These are phyloP conservation scores for Cladosporium sphaerospermum DNA, from an alignment of 2,329 filamentous ascomycete species.

Conservation along the genomic window DNA sequence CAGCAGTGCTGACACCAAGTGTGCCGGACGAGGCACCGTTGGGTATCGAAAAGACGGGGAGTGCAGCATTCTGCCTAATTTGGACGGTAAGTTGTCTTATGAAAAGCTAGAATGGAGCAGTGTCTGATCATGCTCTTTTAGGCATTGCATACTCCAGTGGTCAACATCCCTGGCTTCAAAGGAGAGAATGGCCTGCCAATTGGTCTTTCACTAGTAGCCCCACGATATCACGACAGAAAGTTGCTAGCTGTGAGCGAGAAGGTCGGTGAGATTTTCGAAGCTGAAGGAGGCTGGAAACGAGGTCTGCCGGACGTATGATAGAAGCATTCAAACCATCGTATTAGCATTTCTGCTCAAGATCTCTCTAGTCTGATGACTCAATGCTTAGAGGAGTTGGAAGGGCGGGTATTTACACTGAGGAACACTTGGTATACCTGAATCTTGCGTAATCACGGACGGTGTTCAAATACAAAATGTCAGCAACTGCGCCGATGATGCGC, in stretches of 20 bases:
- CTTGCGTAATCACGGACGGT: too few species aligned
- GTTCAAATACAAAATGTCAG: too few species aligned
- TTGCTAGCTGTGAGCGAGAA: conserved; percentile 38
- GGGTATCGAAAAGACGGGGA: conserved; percentile 50
- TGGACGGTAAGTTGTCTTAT: conserved; percentile 32
- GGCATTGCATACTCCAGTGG: conserved; percentile 53
- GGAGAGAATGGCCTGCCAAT: conserved; percentile 54
- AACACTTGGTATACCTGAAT: too few species aligned
- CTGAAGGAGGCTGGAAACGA: conserved; percentile 30
- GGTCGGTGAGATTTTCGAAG: conserved; percentile 37
- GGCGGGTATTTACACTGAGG: too few species aligned
- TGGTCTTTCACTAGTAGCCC: conserved; percentile 49
- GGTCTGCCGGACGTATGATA: too few species aligned
- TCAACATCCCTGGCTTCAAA: conserved; percentile 59
- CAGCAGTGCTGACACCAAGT: conserved; percentile 53
- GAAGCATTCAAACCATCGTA: too few species aligned
- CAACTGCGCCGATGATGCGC: too few species aligned
- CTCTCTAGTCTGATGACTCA: too few species aligned
- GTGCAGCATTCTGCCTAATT: conserved; percentile 45
- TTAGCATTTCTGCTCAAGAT: too few species aligned
- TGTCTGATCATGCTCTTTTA: background rate
- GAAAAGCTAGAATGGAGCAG: background rate
- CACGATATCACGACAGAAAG: conserved; percentile 41
- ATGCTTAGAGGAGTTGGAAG: too few species aligned
- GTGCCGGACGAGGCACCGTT: conserved; percentile 54